A percentile compares a stretch with the other conserved stretches of the same genome.
phyloP scores from a whole-genome alignment of 768 basidiomycete species.

The Lactarius trivialis region DNA sequence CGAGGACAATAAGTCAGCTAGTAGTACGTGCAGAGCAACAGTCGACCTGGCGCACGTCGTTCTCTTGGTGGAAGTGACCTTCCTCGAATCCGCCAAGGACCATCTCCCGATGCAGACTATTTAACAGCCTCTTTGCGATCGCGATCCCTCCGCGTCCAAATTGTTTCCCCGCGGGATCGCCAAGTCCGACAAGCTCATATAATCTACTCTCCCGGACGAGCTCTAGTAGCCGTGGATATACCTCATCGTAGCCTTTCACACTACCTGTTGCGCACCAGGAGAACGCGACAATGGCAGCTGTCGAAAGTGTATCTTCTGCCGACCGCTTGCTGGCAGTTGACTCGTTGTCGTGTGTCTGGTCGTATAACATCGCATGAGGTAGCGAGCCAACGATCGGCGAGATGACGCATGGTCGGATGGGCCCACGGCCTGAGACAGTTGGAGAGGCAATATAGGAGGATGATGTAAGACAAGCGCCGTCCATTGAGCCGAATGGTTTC shows the following conservation, averaged over 20 bases:
- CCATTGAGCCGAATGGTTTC: conserved; percentile 97
- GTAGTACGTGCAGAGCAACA: background rate
- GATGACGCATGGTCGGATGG: conserved; percentile 63
- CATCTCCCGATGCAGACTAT: conserved; percentile 89
- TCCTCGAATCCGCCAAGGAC: conserved; percentile 79
- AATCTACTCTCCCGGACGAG: conserved; percentile 76
- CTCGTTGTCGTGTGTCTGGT: conserved; percentile 97
- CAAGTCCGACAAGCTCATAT: conserved; percentile 64
- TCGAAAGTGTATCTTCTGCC: conserved; percentile 92
- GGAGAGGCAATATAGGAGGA: conserved; percentile 56
- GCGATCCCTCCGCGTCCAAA: conserved; percentile 30
- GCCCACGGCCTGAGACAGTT: conserved; percentile 79
- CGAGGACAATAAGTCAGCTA: background rate
- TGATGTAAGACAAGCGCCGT: conserved; percentile 73
- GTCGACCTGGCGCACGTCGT: conserved; percentile 50
- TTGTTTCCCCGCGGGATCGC: conserved; percentile 20
- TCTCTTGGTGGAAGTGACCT: conserved; percentile 96
- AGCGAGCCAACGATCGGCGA: conserved; percentile 76
- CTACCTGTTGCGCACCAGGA: conserved; percentile 84
- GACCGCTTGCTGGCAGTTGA: conserved; percentile 83
- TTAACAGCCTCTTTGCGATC: conserved; percentile 58
- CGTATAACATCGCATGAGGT: conserved; percentile 92
- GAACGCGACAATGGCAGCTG: conserved; percentile 89
- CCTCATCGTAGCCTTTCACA: conserved; percentile 95
- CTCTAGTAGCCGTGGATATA: conserved; percentile 92